Evolutionary conservation across 1,139 yeast genomes (phyloP).

Genomic region (Kodamaea plutei): DNA sequence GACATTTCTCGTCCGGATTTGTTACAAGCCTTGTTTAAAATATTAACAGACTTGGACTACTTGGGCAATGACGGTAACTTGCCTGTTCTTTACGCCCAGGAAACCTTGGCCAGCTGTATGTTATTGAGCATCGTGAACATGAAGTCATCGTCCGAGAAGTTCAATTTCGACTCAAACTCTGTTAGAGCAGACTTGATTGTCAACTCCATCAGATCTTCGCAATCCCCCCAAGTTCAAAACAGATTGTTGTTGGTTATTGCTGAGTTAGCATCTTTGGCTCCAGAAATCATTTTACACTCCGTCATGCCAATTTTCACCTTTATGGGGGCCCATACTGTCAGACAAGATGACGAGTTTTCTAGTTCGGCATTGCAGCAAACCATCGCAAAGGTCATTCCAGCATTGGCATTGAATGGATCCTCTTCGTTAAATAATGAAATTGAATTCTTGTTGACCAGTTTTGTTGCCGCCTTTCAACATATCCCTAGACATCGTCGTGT

Average conservation of each 20-base stretch:
- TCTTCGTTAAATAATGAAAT: slow-evolving; percentile 56
- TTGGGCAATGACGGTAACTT: slow-evolving; percentile 87
- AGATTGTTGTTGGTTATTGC: slow-evolving; percentile 80
- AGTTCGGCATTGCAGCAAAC: slow-evolving; percentile 92
- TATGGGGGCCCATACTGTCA: slow-evolving; percentile 96
- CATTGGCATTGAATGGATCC: slow-evolving; percentile 63
- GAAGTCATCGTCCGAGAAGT: slow-evolving; percentile 20
- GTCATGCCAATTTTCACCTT: slow-evolving; percentile 99
- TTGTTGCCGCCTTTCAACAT: slow-evolving; percentile 89
- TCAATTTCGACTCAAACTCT: slow-evolving; percentile 55
- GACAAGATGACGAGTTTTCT: slow-evolving; percentile 95
- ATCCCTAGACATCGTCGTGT: slow-evolving; percentile 96
- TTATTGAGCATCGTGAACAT: slow-evolving; percentile 58
- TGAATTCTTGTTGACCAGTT: slow-evolving; percentile 82
- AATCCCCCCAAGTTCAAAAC: slow-evolving; percentile 94
- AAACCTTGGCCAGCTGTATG: slow-evolving; percentile 85
- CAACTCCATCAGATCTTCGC: slow-evolving; percentile 81
- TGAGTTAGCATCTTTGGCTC: slow-evolving; percentile 80
- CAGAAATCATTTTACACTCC: slow-evolving; percentile 88
- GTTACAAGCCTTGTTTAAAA: slow-evolving; percentile 57
- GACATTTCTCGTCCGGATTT: slow-evolving; percentile 43
- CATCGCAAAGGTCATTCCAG: slow-evolving; percentile 85
- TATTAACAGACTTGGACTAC: slow-evolving; percentile 81
- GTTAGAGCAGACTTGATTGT: slow-evolving; percentile 88
- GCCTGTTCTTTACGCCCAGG: slow-evolving; percentile 89